Conservation (phyloP, 345 rosid species). For the Populus alba region DNA sequence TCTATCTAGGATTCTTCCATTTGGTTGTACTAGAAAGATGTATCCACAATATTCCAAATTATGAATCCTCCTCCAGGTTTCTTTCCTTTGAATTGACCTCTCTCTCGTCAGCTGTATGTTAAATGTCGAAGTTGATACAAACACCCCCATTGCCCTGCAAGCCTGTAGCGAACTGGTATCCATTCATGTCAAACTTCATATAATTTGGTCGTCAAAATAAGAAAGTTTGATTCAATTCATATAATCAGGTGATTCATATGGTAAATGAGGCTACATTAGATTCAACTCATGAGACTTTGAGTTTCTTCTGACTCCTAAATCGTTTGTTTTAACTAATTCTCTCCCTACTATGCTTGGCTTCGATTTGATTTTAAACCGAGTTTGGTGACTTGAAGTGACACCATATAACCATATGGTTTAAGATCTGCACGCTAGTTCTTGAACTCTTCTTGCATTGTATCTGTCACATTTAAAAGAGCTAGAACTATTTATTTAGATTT, state of each 20-base stretch:
- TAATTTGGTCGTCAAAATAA: too few relatives aligned
- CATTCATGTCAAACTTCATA: not conserved
- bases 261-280: too few relatives aligned
- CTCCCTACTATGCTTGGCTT: not conserved
- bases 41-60: slow-evolving; percentile 3
- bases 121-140: too few relatives aligned
- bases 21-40: slow-evolving; percentile 9
- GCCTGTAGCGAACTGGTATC: not conserved
- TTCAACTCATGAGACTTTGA: too few relatives aligned
- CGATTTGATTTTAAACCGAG: not conserved
- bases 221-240: too few relatives aligned
- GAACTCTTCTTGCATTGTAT: not conserved
- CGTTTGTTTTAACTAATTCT: not conserved
- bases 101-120: too few relatives aligned
- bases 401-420: not conserved
- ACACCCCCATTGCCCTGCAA: not conserved
- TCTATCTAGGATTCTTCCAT: slow-evolving; percentile 7
- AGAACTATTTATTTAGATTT: too few relatives aligned
- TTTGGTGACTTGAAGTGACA: not conserved
- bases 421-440: too few relatives aligned
- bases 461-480: not conserved
- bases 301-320: too few relatives aligned
- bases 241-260: too few relatives aligned
- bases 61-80: slow-evolving; percentile 6
- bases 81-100: slow-evolving; percentile 9